Evolutionary conservation across 768 basidiomycete genomes (phyloP).

Genomic region (Boletus vermiculosoides): DNA sequence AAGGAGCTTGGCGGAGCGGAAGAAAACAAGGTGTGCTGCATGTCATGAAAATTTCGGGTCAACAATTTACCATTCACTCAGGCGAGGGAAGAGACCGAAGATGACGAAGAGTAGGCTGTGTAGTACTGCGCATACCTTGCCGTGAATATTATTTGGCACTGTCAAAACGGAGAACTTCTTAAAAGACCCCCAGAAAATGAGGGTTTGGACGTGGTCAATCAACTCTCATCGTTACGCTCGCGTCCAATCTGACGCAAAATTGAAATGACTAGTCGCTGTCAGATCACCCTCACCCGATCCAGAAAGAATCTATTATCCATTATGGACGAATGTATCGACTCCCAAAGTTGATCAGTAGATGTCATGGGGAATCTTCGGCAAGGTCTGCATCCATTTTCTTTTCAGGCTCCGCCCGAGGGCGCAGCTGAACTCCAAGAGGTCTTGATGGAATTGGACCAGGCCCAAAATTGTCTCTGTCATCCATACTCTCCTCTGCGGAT

Average conservation of each 20-base stretch:
- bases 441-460: conserved; percentile 11
- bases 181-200: conserved; percentile 3
- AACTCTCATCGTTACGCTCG: neutral
- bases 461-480: conserved; percentile 9
- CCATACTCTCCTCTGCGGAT: conserved; percentile 17
- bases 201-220: neutral
- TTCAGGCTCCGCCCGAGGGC: conserved; percentile 42
- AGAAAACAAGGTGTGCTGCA: conserved; percentile 64
- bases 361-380: conserved; percentile 9
- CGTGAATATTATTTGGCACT: neutral
- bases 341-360: conserved; percentile 2
- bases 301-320: neutral
- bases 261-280: neutral
- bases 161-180: neutral
- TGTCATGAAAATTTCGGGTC: neutral
- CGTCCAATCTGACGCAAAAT: neutral
- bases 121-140: conserved; percentile 4
- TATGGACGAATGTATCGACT: neutral
- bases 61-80: conserved; percentile 15
- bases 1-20: conserved; percentile 76
- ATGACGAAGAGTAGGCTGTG: conserved; percentile 34
- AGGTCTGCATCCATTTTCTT: conserved; percentile 11
- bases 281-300: neutral
- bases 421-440: conserved; percentile 35
- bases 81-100: conserved; percentile 38